Conservation (phyloP, 2,329 filamentous ascomycete species). For the Pochonia chlamydosporia region DNA sequence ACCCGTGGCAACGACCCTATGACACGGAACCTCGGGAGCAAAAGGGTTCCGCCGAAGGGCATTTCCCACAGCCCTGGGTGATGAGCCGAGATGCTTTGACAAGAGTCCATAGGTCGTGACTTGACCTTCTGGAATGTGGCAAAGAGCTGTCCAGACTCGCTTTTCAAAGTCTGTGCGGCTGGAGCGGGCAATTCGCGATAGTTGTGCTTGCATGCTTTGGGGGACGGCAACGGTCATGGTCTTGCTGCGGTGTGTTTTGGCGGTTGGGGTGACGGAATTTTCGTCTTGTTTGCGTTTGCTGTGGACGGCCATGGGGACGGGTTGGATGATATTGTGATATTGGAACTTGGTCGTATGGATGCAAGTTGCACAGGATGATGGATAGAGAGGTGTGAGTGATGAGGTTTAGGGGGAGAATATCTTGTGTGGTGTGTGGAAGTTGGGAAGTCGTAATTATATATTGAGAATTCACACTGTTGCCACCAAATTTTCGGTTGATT, state of each 20-base stretch:
- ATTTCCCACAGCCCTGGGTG: slow-evolving; percentile 71
- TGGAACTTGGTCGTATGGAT: too few relatives aligned
- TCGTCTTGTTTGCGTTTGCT: slow-evolving; percentile 9
- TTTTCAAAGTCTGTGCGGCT: slow-evolving; percentile 51
- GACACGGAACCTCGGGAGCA: slow-evolving; percentile 75
- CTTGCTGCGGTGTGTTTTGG: slow-evolving; percentile 1
- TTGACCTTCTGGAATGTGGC: slow-evolving; percentile 68
- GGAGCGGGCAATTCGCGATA: slow-evolving; percentile 38
- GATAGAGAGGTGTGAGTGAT: too few relatives aligned
- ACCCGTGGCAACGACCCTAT: slow-evolving; percentile 70
- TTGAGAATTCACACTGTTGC: too few relatives aligned
- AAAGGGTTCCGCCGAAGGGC: slow-evolving; percentile 76
- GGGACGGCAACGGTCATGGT: neutral
- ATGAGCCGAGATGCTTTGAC: slow-evolving; percentile 61
- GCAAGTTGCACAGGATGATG: too few relatives aligned
- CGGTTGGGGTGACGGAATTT: neutral
- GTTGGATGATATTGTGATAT: too few relatives aligned
- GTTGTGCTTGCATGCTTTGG: slow-evolving; percentile 31
- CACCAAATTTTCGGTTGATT: too few relatives aligned
- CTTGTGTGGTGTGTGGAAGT: too few relatives aligned
- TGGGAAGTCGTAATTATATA: too few relatives aligned
- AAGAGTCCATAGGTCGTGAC: slow-evolving; percentile 76
- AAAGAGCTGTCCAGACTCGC: slow-evolving; percentile 64
- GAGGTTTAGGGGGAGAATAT: too few relatives aligned
- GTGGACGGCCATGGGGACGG: neutral